Base-by-base conservation (phyloP, 129 eudicot genomes). In the Centella asiatica region DNA sequence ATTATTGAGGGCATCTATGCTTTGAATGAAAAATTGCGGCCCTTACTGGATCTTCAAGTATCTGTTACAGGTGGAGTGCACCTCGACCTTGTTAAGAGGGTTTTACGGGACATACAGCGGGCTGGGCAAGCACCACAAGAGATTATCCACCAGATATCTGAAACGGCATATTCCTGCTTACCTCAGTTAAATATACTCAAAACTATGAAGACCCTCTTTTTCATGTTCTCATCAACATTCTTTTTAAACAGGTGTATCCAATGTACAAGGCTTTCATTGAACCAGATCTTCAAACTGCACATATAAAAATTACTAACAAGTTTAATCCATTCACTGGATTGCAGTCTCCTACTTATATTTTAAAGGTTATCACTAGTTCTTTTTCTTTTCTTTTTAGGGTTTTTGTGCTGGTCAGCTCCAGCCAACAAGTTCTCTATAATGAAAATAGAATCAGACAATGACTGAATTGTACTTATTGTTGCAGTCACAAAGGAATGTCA, bases 221-320 rank as follows among this genome's bases (percentile, higher is more conserved):
- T 32, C 34, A 13, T 33, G 17, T 40, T 69, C 47, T 55, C 24
- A 46, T 27, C 17, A 14, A 29, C 32, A 33, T 70, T 52, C 48
- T 17, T 29, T n/a, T 29, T 44, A 31, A 69, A 46, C 79, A 92
- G 98, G 98, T 92, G 24, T 92, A 92, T 70, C 98, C 96, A 11
- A 92, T 92, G 98, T 92, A 92, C 75, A 92, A 92, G 88, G 98
- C 96, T 18, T 92, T 87, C 66, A 92, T 92, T 66, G 98, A 92
- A 77, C 98, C 98, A 27, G 98, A 92, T 76, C 89, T 92, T 55
- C 82, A 79, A 71, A 92, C 95, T 3, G 98, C 98, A 32, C 98
- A 92, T 46, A 81, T 92, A 69, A 87, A 77, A 80, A 92, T 92
- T 20, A 81, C 79, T 39, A 92, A 92, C 79, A 92, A 87, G 77